These are phyloP conservation scores for Leccinum subrobustum DNA, from an alignment of 1,284 basidiomycete genomes.

Conservation along the genomic window DNA sequence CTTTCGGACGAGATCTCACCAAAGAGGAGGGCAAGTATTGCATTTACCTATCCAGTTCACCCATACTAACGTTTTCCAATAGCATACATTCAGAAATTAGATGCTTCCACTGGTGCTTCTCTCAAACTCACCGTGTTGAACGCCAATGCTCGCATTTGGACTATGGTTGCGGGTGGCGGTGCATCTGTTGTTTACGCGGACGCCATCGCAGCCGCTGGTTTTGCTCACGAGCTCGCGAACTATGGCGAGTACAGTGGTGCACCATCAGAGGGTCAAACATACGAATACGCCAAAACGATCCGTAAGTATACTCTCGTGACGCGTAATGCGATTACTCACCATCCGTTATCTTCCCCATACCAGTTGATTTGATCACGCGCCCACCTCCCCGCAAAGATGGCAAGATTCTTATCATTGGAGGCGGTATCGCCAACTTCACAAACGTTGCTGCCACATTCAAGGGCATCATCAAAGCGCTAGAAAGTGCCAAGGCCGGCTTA, in stretches of 20 bases:
- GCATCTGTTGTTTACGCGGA: conserved; percentile 88
- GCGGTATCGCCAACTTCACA: conserved; percentile 99
- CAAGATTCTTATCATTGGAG: conserved; percentile 99
- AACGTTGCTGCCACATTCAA: conserved; percentile 99
- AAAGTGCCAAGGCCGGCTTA: conserved; percentile 88
- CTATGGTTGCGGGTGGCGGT: conserved; percentile 97
- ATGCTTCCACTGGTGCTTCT: conserved; percentile 95
- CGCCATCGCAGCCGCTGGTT: conserved; percentile 96
- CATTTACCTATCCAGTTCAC: background rate
- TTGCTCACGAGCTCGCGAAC: conserved; percentile 97
- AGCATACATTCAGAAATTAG: conserved; percentile 98
- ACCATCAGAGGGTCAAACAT: conserved; percentile 97
- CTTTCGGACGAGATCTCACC: conserved; percentile 97
- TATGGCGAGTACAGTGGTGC: conserved; percentile 99
- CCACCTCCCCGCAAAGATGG: conserved; percentile 81
- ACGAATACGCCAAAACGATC: conserved; percentile 99
- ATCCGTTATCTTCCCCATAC: conserved; percentile 13
- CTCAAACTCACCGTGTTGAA: conserved; percentile 98
- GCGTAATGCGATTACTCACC: background rate
- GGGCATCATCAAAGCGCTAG: conserved; percentile 97
- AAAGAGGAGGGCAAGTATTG: conserved; percentile 73
- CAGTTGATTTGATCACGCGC: conserved; percentile 93
- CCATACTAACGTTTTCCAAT: background rate
- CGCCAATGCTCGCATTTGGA: conserved; percentile 94
- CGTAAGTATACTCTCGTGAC: conserved; percentile 44